phyloP scores from a whole-genome alignment of 2,329 filamentous ascomycete genomes.

The Aureobasidium lini region DNA sequence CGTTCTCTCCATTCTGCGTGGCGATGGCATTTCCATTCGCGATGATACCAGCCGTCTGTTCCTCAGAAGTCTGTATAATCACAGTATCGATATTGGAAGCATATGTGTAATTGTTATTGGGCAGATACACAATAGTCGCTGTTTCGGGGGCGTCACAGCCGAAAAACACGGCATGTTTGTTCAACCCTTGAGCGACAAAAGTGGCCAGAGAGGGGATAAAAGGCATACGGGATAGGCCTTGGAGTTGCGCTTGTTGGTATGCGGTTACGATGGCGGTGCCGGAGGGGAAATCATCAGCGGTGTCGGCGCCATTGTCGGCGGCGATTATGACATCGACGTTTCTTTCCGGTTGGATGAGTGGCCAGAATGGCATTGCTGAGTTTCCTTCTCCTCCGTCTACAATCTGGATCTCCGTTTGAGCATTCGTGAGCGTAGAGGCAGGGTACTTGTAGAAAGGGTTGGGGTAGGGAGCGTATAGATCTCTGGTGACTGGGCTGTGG shows the following conservation, averaged over 20 bases:
- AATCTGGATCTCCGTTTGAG: conserved; percentile 35
- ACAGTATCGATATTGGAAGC: conserved; percentile 26
- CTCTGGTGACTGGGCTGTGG: conserved; percentile 25
- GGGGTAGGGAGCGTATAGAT: conserved; percentile 47
- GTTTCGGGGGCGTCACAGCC: conserved; percentile 43
- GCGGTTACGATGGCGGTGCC: conserved; percentile 52
- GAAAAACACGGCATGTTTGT: conserved; percentile 55
- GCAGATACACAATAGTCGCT: conserved; percentile 36
- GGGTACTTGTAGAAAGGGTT: conserved; percentile 53
- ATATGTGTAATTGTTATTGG: conserved; percentile 35
- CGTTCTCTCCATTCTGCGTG: conserved; percentile 28
- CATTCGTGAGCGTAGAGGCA: conserved; percentile 33
- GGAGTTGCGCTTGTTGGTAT: conserved; percentile 46
- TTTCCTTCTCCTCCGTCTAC: conserved; percentile 45
- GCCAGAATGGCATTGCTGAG: conserved; percentile 48
- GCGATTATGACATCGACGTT: conserved; percentile 57
- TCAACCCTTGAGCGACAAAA: conserved; percentile 52
- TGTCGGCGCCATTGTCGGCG: conserved; percentile 58
- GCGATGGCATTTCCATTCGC: conserved; percentile 34
- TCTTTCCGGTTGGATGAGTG: conserved; percentile 44
- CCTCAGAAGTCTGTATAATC: conserved; percentile 31
- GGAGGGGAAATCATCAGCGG: conserved; percentile 50
- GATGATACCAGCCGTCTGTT: conserved; percentile 33
- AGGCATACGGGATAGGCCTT: conserved; percentile 52
- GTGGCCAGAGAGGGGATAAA: conserved; percentile 48